Evolutionary conservation across 1,284 basidiomycete genomes (phyloP).

Genomic region (Apiotrichum veenhuisii): DNA sequence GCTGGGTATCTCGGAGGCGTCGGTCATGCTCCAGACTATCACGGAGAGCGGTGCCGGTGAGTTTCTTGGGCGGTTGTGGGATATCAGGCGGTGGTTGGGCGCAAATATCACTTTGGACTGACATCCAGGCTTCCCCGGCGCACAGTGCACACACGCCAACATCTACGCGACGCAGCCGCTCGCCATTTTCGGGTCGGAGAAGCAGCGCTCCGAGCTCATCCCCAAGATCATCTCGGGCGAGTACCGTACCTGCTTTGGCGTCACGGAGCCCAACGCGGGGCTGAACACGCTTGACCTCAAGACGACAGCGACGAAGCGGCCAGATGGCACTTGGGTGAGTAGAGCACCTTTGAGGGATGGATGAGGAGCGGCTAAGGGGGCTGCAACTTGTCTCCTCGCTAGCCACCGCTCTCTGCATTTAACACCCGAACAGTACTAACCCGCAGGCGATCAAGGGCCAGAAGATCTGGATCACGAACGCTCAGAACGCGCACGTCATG

Average conservation of each 20-base stretch:
- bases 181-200: slow-evolving; percentile 20
- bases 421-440: neutral
- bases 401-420: neutral
- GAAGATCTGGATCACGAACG: slow-evolving; percentile 22
- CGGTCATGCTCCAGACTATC: slow-evolving; percentile 23
- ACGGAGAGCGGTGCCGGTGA: slow-evolving; percentile 17
- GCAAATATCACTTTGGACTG: neutral
- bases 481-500: slow-evolving; percentile 26
- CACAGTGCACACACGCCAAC: slow-evolving; percentile 21
- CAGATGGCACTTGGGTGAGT: slow-evolving; percentile 14
- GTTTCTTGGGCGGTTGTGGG: neutral
- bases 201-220: slow-evolving; percentile 16
- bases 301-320: slow-evolving; percentile 17
- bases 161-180: slow-evolving; percentile 24
- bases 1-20: slow-evolving; percentile 16
- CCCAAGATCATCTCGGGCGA: slow-evolving; percentile 22
- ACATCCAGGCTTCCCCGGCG: slow-evolving; percentile 16
- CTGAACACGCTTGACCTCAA: slow-evolving; percentile 23
- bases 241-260: slow-evolving; percentile 19
- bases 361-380: neutral
- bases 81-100: neutral
- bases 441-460: slow-evolving; percentile 17
- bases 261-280: slow-evolving; percentile 21
- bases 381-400: neutral
- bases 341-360: no score